Evolutionary conservation across 2,329 filamentous ascomycete genomes (phyloP), one percentile per base, ranked within the genome.

Genomic region (Colletotrichum higginsianum): DNA sequence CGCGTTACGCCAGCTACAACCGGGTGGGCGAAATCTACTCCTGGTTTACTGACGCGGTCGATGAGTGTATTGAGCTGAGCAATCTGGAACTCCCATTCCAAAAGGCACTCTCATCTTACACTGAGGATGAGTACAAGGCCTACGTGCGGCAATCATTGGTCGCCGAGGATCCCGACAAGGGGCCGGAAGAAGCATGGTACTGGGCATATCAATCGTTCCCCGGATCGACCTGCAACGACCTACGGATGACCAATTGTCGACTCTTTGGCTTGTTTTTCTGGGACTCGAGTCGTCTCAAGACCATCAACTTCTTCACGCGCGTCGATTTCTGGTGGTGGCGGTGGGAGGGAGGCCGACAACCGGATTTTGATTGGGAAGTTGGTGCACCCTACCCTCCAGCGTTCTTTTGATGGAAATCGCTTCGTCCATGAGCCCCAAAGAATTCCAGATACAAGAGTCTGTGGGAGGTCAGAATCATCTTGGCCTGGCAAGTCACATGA

Each of bases 191-290:
- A 44, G 69, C 69, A 23, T 72, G 69, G 69, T 69, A 69, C 23
- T 72, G 69, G 69, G 66, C 69, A 13, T 72, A 72, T 26, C 58
- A 69, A 26, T 60, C 46, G 18, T 69, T 64, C 30, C 46, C 53
- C 8, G 65, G 66, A 2, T 38, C 52, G 6, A 46, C 40, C 46
- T 64, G 57, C 66, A 69, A 72, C 23, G 69, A 69, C 35, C 46
- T 53, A 8, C 53, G 66, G 5, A 69, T 72, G 69, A 72, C 47
- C 12, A 71, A 72, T 11, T 72, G 69, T 35, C 66, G 69, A 4
- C 53, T 69, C 4, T 72, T 69, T 26, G 69, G 69, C 46, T 49
- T 72, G 8, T 72, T 69, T 53, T 72, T 72, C 53, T 72, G 66
- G 66, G 66, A 72, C 40, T 72, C 47, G 12, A 60, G 35, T 38